Percentiles rank a stretch among this genome's conserved stretches.
phyloP scores from a whole-genome alignment of 2,329 filamentous ascomycete species.

The Cladobotryum mycophilum region DNA sequence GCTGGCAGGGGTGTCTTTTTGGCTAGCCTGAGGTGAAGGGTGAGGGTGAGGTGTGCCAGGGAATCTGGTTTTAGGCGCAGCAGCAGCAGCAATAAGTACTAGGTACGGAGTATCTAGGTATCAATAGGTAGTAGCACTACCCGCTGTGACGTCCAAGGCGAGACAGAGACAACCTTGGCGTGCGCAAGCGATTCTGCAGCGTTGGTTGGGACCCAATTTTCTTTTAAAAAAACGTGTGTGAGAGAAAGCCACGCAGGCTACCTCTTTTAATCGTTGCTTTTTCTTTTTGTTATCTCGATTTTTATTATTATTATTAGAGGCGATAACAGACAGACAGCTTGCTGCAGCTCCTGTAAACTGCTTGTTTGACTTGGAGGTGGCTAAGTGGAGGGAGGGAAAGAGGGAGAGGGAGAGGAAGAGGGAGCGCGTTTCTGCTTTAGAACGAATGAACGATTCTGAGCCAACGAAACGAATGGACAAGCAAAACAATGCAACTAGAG shows the following conservation, averaged over 20 bases:
- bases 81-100: background rate
- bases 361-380: too few relatives aligned
- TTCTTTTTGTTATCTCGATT: constrained; percentile 16
- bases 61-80: constrained; percentile 1
- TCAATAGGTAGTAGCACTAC: background rate
- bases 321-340: too few relatives aligned
- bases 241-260: background rate
- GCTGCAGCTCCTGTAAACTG: too few relatives aligned
- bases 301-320: background rate
- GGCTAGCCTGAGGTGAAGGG: background rate
- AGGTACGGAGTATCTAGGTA: too few relatives aligned
- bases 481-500: background rate
- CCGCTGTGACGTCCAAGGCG: constrained; percentile 8
- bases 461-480: background rate
- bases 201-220: background rate
- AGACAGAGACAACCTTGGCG: background rate
- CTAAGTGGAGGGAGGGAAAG: too few relatives aligned
- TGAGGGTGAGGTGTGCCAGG: background rate
- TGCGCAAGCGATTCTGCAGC: constrained; percentile 1
- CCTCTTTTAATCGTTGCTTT: constrained; percentile 1
- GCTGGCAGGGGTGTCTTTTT: background rate
- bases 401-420: too few relatives aligned
- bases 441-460: background rate
- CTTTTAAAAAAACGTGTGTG: background rate
- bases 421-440: background rate